phyloP scores from a whole-genome alignment of 179 eudicot genomes.

The Heliamphora pulchella region DNA sequence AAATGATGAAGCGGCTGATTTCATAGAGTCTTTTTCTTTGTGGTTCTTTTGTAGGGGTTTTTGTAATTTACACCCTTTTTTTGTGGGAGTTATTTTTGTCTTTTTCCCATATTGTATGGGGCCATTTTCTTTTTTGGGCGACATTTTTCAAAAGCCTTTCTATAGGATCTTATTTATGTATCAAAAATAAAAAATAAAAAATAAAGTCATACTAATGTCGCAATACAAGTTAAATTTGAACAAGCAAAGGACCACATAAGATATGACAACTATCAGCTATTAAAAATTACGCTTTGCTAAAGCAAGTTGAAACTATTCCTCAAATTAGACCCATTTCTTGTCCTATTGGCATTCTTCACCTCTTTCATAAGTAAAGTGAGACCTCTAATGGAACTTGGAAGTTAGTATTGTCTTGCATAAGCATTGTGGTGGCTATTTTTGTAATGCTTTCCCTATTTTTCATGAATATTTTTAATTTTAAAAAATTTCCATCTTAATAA shows the following conservation, averaged over 20 bases:
- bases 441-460: background rate
- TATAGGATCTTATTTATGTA: too few species aligned
- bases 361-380: constrained; percentile 11
- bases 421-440: constrained; percentile 3
- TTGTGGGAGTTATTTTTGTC: too few species aligned
- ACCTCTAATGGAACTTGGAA: background rate
- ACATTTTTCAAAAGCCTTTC: too few species aligned
- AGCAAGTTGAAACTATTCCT: constrained; percentile 10
- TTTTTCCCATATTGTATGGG: too few species aligned
- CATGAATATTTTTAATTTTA: constrained; percentile 8
- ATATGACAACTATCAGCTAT: background rate
- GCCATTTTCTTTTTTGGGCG: too few species aligned
- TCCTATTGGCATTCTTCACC: background rate
- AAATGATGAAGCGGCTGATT: too few species aligned
- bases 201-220: background rate
- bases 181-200: background rate
- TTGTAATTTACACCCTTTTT: too few species aligned
- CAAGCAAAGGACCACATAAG: background rate
- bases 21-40: too few species aligned
- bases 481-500: constrained; percentile 12
- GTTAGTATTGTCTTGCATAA: background rate
- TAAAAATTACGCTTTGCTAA: background rate
- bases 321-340: background rate
- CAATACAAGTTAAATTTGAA: constrained; percentile 7
- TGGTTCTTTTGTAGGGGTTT: too few species aligned